Evolutionary conservation across 768 basidiomycete genomes (phyloP).

Genomic region (Ramaria rubella): DNA sequence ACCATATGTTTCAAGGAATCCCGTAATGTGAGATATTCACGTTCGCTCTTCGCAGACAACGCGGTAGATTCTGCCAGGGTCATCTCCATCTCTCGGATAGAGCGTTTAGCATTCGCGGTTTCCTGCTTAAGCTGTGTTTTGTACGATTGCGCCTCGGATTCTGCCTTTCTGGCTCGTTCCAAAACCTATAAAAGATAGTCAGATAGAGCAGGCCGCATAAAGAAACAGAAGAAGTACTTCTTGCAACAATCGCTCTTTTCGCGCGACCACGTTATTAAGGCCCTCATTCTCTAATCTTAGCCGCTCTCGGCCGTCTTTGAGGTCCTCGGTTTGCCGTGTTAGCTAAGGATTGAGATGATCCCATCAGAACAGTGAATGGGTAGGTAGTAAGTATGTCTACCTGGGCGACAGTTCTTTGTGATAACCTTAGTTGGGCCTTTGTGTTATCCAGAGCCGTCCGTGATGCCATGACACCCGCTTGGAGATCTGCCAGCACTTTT

Average conservation of each 20-base stretch:
- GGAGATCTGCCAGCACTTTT: constrained; percentile 82
- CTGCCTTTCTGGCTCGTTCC: constrained; percentile 81
- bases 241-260: constrained; percentile 82
- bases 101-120: constrained; percentile 64
- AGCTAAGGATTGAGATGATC: constrained; percentile 24
- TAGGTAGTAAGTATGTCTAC: constrained; percentile 11
- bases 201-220: neutral
- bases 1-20: constrained; percentile 70
- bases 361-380: neutral
- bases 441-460: constrained; percentile 82
- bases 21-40: constrained; percentile 74
- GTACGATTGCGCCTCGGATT: constrained; percentile 61
- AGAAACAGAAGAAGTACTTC: constrained; percentile 44
- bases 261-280: constrained; percentile 77
- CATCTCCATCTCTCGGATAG: constrained; percentile 73
- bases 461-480: constrained; percentile 74
- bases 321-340: constrained; percentile 79
- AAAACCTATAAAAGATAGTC: constrained; percentile 51
- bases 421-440: constrained; percentile 70
- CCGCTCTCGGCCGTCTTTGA: constrained; percentile 82
- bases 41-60: constrained; percentile 71
- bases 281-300: constrained; percentile 81
- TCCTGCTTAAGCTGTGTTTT: constrained; percentile 71
- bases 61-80: constrained; percentile 68
- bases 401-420: constrained; percentile 78